Conservation (phyloP, 108 stramenopile species). For the Pseudonitzschia pungens region DNA sequence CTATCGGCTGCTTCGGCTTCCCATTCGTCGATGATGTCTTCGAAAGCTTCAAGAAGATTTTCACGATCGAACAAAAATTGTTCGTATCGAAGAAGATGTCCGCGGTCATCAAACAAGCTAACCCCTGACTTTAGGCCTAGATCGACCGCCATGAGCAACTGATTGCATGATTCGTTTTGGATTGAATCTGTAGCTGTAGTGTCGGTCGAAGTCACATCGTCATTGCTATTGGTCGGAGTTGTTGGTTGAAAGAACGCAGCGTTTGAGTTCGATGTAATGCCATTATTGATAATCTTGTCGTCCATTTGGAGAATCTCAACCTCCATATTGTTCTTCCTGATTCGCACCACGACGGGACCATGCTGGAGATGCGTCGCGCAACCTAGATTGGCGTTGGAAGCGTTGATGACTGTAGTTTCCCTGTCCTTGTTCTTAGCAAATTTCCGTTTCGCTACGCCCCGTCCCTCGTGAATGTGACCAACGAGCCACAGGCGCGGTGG, state of each 20-base stretch:
- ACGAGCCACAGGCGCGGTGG: conserved; percentile 63
- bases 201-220: background rate
- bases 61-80: conserved; percentile 35
- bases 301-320: conserved; percentile 27
- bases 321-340: conserved; percentile 8
- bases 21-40: conserved; percentile 26
- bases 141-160: conserved; percentile 47
- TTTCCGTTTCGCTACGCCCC: conserved; percentile 45
- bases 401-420: conserved; percentile 68
- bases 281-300: conserved; percentile 12
- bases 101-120: conserved; percentile 30
- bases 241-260: background rate
- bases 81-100: conserved; percentile 39
- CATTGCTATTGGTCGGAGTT: background rate
- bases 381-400: conserved; percentile 74
- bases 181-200: background rate
- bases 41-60: conserved; percentile 6
- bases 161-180: background rate
- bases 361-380: conserved; percentile 53
- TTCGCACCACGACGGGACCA: conserved; percentile 59
- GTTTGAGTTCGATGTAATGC: background rate
- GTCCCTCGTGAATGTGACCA: conserved; percentile 78
- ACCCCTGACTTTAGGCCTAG: conserved; percentile 46
- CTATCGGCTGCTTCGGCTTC: conserved; percentile 15
- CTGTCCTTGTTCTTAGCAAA: conserved; percentile 29